Evolutionary conservation across 345 rosid species (phyloP).

Genomic region (Jatropha curcas): DNA sequence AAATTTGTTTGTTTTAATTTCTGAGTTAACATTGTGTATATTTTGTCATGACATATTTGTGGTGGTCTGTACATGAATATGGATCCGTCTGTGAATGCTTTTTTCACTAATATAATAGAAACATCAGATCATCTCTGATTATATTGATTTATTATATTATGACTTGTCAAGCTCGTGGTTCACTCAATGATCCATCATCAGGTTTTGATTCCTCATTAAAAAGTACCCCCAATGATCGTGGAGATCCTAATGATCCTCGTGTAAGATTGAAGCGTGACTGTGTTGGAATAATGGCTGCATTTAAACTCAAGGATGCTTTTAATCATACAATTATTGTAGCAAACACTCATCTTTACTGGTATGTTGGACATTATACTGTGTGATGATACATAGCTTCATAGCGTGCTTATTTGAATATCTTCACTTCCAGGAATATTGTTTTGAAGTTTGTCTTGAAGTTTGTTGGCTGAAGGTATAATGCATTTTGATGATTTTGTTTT

Average conservation of each 20-base stretch:
- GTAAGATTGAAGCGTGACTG: slow-evolving; percentile 85
- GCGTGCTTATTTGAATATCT: slow-evolving; percentile 4
- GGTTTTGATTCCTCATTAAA: slow-evolving; percentile 40
- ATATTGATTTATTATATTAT: not conserved
- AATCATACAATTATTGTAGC: slow-evolving; percentile 66
- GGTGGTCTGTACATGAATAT: not conserved
- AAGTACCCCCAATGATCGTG: slow-evolving; percentile 43
- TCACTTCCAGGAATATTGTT: not conserved
- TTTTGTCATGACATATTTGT: not conserved
- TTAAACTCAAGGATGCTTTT: slow-evolving; percentile 60
- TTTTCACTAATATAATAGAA: not conserved
- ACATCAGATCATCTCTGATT: not conserved
- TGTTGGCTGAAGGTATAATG: slow-evolving; percentile 11
- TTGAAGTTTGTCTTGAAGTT: not conserved
- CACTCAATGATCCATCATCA: slow-evolving; percentile 24
- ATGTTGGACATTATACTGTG: slow-evolving; percentile 11
- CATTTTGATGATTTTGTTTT: slow-evolving; percentile 10
- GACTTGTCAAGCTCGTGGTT: slow-evolving; percentile 11
- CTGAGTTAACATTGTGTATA: not conserved
- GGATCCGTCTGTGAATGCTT: not conserved
- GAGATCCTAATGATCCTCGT: slow-evolving; percentile 77
- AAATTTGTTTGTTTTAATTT: not conserved
- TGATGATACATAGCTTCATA: not conserved
- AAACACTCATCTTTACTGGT: slow-evolving; percentile 93
- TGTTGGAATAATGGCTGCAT: slow-evolving; percentile 93